phyloP scores from a whole-genome alignment of 169 alveolate genomes.

The Cryptosporidium felis region DNA sequence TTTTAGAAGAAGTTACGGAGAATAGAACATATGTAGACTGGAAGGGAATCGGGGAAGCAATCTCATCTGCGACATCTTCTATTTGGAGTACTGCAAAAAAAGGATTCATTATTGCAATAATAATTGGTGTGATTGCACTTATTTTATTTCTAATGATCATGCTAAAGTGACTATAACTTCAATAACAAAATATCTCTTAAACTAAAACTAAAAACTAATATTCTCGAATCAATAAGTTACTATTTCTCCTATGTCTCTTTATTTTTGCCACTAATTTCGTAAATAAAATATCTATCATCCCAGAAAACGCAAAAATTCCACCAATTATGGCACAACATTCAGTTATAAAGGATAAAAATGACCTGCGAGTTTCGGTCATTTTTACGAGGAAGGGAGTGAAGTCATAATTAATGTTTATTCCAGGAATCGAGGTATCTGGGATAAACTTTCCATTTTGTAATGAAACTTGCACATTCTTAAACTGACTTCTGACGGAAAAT shows the following conservation, averaged over 20 bases:
- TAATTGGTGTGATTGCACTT: slow-evolving; percentile 57
- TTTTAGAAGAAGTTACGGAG: slow-evolving; percentile 84
- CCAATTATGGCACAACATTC: slow-evolving; percentile 70
- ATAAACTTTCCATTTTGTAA: slow-evolving; percentile 22
- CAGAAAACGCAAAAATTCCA: slow-evolving; percentile 69
- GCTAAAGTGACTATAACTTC: slow-evolving; percentile 5
- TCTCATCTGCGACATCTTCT: slow-evolving; percentile 81
- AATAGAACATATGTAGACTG: slow-evolving; percentile 89
- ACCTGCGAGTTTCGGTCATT: slow-evolving; percentile 48
- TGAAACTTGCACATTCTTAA: slow-evolving; percentile 33
- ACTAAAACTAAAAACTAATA: neutral
- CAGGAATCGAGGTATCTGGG: slow-evolving; percentile 68
- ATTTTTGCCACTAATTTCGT: slow-evolving; percentile 1
- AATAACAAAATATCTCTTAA: neutral
- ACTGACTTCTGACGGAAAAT: slow-evolving; percentile 64
- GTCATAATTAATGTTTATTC: slow-evolving; percentile 54
- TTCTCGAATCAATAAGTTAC: slow-evolving; percentile 2
- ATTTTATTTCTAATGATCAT: slow-evolving; percentile 41
- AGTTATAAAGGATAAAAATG: slow-evolving; percentile 48
- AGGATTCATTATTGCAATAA: slow-evolving; percentile 51
- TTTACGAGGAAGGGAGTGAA: slow-evolving; percentile 62
- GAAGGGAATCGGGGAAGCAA: slow-evolving; percentile 85
- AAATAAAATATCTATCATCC: slow-evolving; percentile 63
- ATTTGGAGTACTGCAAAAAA: slow-evolving; percentile 71
- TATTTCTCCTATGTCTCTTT: slow-evolving; percentile 4